Percentiles rank a stretch among this genome's conserved stretches.
Evolutionary conservation across 2,329 filamentous ascomycete species (phyloP).

Genomic region (Coniella vitis): DNA sequence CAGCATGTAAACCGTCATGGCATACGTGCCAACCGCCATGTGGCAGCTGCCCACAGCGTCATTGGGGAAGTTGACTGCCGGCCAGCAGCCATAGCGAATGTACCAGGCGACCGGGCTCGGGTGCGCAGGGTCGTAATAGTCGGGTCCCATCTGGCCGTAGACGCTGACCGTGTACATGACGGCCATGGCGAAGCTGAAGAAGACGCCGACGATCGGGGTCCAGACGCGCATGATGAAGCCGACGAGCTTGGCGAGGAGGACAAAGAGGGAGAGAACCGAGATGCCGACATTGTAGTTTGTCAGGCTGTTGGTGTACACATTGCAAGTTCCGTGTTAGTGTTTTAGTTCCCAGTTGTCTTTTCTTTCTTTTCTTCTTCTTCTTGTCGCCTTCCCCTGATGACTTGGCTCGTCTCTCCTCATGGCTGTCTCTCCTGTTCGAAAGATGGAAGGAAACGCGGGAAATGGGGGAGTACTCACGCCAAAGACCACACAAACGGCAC

Average conservation of each 20-base stretch:
- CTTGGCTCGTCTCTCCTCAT: too few relatives aligned
- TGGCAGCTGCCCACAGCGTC: conserved; percentile 53
- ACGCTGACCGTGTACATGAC: conserved; percentile 59
- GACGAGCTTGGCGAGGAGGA: conserved; percentile 64
- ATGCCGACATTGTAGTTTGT: conserved; percentile 73
- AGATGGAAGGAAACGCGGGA: too few relatives aligned
- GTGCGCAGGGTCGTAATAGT: conserved; percentile 59
- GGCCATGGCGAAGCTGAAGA: conserved; percentile 51
- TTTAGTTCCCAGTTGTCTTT: conserved; percentile 10
- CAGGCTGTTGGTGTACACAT: conserved; percentile 41
- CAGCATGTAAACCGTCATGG: conserved; percentile 60
- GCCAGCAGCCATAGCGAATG: conserved; percentile 60
- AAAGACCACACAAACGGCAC: conserved; percentile 67
- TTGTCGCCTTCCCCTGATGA: too few relatives aligned
- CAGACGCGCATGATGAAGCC: conserved; percentile 65
- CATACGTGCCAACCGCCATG: conserved; percentile 63
- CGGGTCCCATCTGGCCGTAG: conserved; percentile 66
- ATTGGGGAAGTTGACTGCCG: conserved; percentile 42
- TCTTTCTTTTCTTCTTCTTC: background rate
- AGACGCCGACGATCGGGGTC: conserved; percentile 56
- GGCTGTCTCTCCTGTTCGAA: too few relatives aligned
- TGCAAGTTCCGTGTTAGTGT: background rate
- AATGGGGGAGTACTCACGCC: conserved; percentile 47
- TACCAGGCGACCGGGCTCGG: conserved; percentile 66
- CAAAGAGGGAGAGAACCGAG: conserved; percentile 68